phyloP scores from a whole-genome alignment of 2,329 filamentous ascomycete species.

The Fusarium subglutinans region DNA sequence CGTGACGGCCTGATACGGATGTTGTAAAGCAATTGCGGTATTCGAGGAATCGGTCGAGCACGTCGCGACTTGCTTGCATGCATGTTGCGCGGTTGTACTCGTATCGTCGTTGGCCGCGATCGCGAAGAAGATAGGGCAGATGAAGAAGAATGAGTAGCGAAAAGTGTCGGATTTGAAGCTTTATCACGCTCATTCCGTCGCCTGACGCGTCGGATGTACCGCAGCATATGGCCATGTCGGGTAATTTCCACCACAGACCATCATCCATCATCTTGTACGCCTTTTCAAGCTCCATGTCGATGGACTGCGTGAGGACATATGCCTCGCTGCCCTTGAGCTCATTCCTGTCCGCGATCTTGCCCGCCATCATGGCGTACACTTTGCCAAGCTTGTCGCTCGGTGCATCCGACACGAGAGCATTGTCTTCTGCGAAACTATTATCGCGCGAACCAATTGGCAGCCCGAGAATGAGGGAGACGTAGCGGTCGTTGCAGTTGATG shows the following conservation, averaged over 20 bases:
- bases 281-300: constrained; percentile 59
- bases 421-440: constrained; percentile 48
- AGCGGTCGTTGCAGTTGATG: constrained; percentile 60
- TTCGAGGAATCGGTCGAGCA: constrained; percentile 59
- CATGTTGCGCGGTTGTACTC: constrained; percentile 56
- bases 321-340: constrained; percentile 47
- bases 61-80: constrained; percentile 60
- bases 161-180: constrained; percentile 61
- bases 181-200: constrained; percentile 46
- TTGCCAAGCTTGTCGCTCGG: constrained; percentile 57
- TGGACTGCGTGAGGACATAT: constrained; percentile 53
- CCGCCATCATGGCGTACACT: constrained; percentile 53
- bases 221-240: constrained; percentile 39
- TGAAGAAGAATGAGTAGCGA: constrained; percentile 63
- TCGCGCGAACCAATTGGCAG: constrained; percentile 56
- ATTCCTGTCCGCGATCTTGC: constrained; percentile 60
- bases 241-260: constrained; percentile 59
- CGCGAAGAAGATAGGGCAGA: constrained; percentile 62
- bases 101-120: constrained; percentile 55
- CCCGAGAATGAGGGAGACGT: constrained; percentile 61
- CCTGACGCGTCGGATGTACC: constrained; percentile 24
- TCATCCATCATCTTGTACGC: constrained; percentile 53
- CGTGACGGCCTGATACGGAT: constrained; percentile 50
- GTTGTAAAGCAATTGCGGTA: constrained; percentile 49
- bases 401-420: constrained; percentile 44